phyloP scores from a whole-genome alignment of 2,329 filamentous ascomycete species.

The Sodiomyces alkalinus region DNA sequence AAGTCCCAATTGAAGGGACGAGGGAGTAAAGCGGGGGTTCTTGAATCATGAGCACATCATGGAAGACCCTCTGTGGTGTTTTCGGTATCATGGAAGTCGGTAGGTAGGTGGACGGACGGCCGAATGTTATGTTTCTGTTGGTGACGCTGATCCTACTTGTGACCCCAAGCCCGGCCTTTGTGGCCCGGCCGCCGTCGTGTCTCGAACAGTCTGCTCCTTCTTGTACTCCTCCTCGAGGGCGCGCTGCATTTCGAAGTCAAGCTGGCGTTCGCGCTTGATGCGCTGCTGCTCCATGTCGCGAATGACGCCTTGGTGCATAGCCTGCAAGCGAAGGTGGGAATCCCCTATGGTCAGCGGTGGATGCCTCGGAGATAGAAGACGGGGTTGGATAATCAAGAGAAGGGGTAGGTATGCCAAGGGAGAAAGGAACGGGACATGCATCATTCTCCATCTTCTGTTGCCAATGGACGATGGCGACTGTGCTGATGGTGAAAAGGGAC shows the following conservation, averaged over 20 bases:
- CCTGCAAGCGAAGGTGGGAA: conserved; percentile 45
- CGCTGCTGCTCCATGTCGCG: conserved; percentile 91
- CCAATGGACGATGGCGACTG: conserved; percentile 78
- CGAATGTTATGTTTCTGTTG: too few species aligned
- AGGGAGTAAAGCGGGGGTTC: too few species aligned
- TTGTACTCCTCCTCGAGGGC: conserved; percentile 78
- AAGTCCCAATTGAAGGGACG: too few species aligned
- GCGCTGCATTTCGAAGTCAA: conserved; percentile 87
- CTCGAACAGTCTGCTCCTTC: conserved; percentile 67
- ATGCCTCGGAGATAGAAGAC: neutral
- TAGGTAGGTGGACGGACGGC: too few species aligned
- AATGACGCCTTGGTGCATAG: conserved; percentile 90
- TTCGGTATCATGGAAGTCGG: too few species aligned
- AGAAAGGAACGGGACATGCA: conserved; percentile 4
- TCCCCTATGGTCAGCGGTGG: too few species aligned
- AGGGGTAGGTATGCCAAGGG: neutral
- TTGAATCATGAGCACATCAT: too few species aligned
- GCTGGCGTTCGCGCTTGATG: conserved; percentile 75
- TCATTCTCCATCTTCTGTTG: conserved; percentile 58
- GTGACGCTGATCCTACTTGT: too few species aligned
- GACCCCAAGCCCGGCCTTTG: too few species aligned
- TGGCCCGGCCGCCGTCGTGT: conserved; percentile 17
- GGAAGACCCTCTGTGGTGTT: too few species aligned
- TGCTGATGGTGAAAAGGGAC: conserved; percentile 57
- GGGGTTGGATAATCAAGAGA: neutral